Percentiles rank a stretch among this genome's conserved stretches.
These are phyloP conservation scores for Chlorella sp. DNA, from an alignment of 139 green algal species.

Conservation along the genomic window DNA sequence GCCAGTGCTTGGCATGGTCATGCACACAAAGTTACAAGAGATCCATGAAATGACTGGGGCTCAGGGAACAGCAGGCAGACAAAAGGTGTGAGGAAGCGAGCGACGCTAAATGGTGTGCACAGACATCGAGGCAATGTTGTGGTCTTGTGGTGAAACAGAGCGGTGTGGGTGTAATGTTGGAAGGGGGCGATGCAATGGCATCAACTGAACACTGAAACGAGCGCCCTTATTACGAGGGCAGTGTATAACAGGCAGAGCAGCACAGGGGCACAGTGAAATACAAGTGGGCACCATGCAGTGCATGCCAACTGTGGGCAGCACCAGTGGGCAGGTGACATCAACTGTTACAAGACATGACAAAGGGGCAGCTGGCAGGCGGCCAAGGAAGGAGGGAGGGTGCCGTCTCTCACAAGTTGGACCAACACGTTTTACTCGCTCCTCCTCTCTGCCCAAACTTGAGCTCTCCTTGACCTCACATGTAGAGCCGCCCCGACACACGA, in stretches of 20 bases:
- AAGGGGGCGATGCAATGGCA: background rate
- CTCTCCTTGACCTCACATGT: slow-evolving; percentile 40
- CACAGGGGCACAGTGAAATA: background rate
- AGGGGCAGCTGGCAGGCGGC: too few relatives aligned
- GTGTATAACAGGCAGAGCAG: too few relatives aligned
- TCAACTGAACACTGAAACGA: too few relatives aligned
- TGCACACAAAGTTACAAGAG: too few relatives aligned
- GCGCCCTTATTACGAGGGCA: too few relatives aligned
- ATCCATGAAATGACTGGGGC: background rate
- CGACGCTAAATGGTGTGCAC: too few relatives aligned
- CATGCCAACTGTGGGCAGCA: background rate
- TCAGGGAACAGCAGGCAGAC: background rate
- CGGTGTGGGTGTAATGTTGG: background rate
- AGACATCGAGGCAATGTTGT: background rate
- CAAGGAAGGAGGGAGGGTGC: background rate
- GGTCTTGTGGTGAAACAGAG: background rate
- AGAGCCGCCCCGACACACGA: slow-evolving; percentile 75
- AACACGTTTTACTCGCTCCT: background rate
- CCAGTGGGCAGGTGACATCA: background rate
- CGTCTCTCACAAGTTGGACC: too few relatives aligned
- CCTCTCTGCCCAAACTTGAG: background rate
- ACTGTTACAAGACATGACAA: too few relatives aligned
- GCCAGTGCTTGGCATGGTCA: too few relatives aligned
- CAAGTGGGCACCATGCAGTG: background rate
- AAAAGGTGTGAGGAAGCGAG: too few relatives aligned